Evolutionary conservation across 192 early-diverging fungal genomes (phyloP).

Genomic region (Backusella macrospora): DNA sequence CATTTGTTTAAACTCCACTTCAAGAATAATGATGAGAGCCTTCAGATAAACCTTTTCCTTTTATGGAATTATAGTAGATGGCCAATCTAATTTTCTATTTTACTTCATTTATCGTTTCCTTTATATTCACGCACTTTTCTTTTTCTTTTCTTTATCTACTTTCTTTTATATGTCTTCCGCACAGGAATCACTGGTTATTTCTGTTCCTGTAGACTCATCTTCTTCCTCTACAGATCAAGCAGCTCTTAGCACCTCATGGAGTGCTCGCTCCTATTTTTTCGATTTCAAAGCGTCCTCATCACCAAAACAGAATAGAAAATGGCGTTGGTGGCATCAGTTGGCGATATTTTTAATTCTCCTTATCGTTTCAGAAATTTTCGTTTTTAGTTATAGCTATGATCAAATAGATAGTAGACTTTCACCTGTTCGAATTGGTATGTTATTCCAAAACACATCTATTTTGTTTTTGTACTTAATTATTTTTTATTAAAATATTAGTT

Average conservation of each 20-base stretch:
- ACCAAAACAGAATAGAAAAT: conserved; percentile 28
- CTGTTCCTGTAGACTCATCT: conserved; percentile 1
- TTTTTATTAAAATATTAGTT: conserved; percentile 34
- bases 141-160: neutral
- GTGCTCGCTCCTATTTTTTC: neutral
- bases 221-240: neutral
- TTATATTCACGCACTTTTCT: conserved; percentile 15
- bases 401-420: conserved; percentile 21
- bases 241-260: neutral
- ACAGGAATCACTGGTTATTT: neutral
- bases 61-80: conserved; percentile 5
- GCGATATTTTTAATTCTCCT: conserved; percentile 14
- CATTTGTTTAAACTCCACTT: neutral
- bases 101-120: neutral
- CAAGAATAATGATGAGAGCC: neutral
- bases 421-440: conserved; percentile 36
- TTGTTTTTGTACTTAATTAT: neutral
- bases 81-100: conserved; percentile 9
- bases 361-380: conserved; percentile 19
- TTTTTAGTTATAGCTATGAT: conserved; percentile 19
- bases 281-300: neutral
- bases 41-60: conserved; percentile 14
- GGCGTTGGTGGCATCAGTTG: conserved; percentile 41
- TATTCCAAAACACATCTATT: conserved; percentile 8
- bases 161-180: conserved; percentile 1